phyloP scores from a whole-genome alignment of 257 asterid species.

The Solanum gracilifrons region DNA sequence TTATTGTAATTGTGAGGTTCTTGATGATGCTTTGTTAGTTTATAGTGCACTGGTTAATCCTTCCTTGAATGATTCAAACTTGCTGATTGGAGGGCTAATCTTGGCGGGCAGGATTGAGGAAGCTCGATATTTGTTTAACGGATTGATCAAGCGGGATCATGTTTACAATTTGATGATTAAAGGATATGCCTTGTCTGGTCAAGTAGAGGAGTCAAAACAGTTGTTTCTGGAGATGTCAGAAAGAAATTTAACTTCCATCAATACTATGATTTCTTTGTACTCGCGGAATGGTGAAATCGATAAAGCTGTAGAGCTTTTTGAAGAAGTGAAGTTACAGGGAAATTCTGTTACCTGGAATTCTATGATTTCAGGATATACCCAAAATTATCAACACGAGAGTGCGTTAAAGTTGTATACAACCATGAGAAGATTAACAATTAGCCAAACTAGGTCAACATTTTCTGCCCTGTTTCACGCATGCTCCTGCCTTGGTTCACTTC shows the following conservation, averaged over 20 bases:
- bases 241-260: slow-evolving; percentile 31
- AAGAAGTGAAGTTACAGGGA: slow-evolving; percentile 40
- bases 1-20: slow-evolving; percentile 34
- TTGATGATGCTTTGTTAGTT: slow-evolving; percentile 45
- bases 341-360: slow-evolving; percentile 71
- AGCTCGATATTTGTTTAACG: slow-evolving; percentile 44
- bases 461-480: slow-evolving; percentile 51
- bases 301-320: slow-evolving; percentile 57
- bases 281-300: slow-evolving; percentile 36
- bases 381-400: slow-evolving; percentile 34
- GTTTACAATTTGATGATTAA: slow-evolving; percentile 61
- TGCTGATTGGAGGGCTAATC: slow-evolving; percentile 42
- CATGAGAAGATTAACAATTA: slow-evolving; percentile 50
- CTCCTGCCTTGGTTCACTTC: slow-evolving; percentile 59
- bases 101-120: slow-evolving; percentile 35
- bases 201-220: slow-evolving; percentile 33
- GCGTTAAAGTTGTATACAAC: slow-evolving; percentile 41
- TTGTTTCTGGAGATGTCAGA: slow-evolving; percentile 41
- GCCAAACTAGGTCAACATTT: slow-evolving; percentile 60
- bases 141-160: slow-evolving; percentile 27
- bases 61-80: slow-evolving; percentile 25
- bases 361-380: slow-evolving; percentile 69
- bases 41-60: slow-evolving; percentile 19
- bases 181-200: slow-evolving; percentile 52
- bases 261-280: slow-evolving; percentile 63